Evolutionary conservation across 495 filamentous ascomycete species (phyloP).

Genomic region (Penicillium ucsense): DNA sequence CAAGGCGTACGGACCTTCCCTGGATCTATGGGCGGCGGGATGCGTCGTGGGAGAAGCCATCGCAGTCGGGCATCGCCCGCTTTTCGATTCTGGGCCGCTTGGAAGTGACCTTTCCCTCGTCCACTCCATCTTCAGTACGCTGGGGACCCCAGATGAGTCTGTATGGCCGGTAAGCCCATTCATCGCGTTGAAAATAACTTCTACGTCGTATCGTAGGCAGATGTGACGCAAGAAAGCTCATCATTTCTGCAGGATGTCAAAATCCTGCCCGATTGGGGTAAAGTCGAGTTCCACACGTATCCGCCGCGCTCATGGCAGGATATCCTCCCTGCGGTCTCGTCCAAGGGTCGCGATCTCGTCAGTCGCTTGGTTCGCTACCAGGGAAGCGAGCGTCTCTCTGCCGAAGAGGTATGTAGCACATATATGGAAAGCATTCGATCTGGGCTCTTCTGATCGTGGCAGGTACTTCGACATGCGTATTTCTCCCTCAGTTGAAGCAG

Average conservation of each 20-base stretch:
- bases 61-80: conserved; percentile 34
- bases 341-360: conserved; percentile 44
- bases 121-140: conserved; percentile 75
- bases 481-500: conserved; percentile 17
- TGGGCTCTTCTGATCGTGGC: conserved; percentile 8
- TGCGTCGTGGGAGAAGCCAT: conserved; percentile 64
- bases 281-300: conserved; percentile 50
- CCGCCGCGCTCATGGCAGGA: conserved; percentile 42
- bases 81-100: conserved; percentile 80
- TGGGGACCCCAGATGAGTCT: conserved; percentile 71
- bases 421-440: not conserved
- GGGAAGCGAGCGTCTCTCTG: conserved; percentile 39
- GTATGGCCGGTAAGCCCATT: conserved; percentile 59
- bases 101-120: conserved; percentile 90
- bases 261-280: conserved; percentile 55
- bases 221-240: no score
- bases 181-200: not conserved
- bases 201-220: not conserved
- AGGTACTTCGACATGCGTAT: conserved; percentile 33
- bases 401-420: conserved; percentile 34
- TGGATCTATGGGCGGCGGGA: conserved; percentile 90
- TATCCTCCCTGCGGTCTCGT: conserved; percentile 39
- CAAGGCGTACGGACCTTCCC: conserved; percentile 50
- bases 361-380: conserved; percentile 47
- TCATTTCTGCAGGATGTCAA: conserved; percentile 36